Conservation (phyloP, 176 grass and related monocot species). For the Phyllostachys edulis region DNA sequence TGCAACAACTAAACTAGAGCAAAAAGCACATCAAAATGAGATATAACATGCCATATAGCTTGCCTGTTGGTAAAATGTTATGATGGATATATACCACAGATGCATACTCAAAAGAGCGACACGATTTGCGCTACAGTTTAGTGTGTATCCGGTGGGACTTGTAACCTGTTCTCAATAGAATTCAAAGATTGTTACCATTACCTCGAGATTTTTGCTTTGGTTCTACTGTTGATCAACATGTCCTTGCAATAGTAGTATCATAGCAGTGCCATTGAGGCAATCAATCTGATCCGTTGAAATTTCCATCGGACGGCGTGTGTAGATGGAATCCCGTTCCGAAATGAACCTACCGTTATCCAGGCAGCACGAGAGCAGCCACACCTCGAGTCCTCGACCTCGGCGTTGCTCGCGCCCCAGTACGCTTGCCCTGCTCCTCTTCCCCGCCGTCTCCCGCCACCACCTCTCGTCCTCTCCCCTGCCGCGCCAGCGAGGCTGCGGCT, state of each 20-base stretch:
- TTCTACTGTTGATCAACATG: neutral
- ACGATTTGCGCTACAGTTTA: conserved; percentile 9
- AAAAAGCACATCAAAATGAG: neutral
- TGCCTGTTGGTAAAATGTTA: neutral
- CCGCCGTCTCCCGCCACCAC: neutral
- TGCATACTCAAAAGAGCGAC: conserved; percentile 1
- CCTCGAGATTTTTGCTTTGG: neutral
- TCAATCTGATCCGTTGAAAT: neutral
- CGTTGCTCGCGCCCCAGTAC: conserved; percentile 35
- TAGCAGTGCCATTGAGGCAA: neutral
- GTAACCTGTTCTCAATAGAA: conserved; percentile 25
- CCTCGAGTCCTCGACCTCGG: conserved; percentile 30
- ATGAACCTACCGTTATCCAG: conserved; percentile 29
- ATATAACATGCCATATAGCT: conserved; percentile 13
- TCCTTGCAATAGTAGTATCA: neutral
- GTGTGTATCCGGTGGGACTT: conserved; percentile 6
- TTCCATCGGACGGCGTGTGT: conserved; percentile 11
- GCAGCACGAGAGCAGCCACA: neutral
- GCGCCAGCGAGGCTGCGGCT: neutral
- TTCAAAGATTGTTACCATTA: conserved; percentile 14
- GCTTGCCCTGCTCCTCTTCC: conserved; percentile 1
- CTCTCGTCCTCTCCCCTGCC: neutral
- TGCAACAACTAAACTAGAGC: conserved; percentile 55
- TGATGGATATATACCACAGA: conserved; percentile 24
- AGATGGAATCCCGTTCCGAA: neutral